phyloP scores from a whole-genome alignment of 2,329 filamentous ascomycete genomes.

The Fusarium foetens region DNA sequence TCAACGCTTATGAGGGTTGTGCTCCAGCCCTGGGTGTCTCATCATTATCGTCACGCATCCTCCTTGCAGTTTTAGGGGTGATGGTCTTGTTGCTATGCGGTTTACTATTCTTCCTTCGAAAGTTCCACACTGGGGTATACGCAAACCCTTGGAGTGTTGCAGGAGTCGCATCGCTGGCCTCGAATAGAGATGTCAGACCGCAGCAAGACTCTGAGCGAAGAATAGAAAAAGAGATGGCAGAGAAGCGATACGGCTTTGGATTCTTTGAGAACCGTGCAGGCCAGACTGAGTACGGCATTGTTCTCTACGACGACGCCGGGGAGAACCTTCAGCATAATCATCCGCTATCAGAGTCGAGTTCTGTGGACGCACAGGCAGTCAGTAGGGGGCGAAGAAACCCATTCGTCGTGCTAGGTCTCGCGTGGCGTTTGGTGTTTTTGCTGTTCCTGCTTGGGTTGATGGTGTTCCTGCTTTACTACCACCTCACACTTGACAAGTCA shows the following conservation, averaged over 20 bases:
- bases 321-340: slow-evolving; percentile 19
- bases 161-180: slow-evolving; percentile 40
- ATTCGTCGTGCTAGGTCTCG: slow-evolving; percentile 51
- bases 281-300: slow-evolving; percentile 41
- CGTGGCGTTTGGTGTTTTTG: slow-evolving; percentile 51
- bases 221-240: slow-evolving; percentile 41
- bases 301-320: slow-evolving; percentile 37
- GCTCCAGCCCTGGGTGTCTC: slow-evolving; percentile 41
- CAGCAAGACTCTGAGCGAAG: slow-evolving; percentile 32
- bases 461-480: slow-evolving; percentile 55
- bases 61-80: slow-evolving; percentile 36
- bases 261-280: slow-evolving; percentile 38
- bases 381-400: slow-evolving; percentile 38
- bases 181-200: slow-evolving; percentile 39
- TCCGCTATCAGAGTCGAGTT: slow-evolving; percentile 29
- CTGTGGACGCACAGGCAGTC: slow-evolving; percentile 18
- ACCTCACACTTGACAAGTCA: slow-evolving; percentile 44
- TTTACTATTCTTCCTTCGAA: slow-evolving; percentile 34
- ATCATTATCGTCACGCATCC: slow-evolving; percentile 19
- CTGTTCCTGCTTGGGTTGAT: slow-evolving; percentile 50
- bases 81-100: slow-evolving; percentile 35
- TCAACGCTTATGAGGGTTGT: slow-evolving; percentile 33
- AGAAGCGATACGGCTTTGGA: slow-evolving; percentile 43
- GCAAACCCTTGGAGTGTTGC: slow-evolving; percentile 50
- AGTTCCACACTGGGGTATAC: slow-evolving; percentile 40